Percentiles rank a stretch among this genome's conserved stretches.
These are phyloP conservation scores for Phytopythium boreale DNA, from an alignment of 352 stramenopile genomes.

Conservation along the genomic window DNA sequence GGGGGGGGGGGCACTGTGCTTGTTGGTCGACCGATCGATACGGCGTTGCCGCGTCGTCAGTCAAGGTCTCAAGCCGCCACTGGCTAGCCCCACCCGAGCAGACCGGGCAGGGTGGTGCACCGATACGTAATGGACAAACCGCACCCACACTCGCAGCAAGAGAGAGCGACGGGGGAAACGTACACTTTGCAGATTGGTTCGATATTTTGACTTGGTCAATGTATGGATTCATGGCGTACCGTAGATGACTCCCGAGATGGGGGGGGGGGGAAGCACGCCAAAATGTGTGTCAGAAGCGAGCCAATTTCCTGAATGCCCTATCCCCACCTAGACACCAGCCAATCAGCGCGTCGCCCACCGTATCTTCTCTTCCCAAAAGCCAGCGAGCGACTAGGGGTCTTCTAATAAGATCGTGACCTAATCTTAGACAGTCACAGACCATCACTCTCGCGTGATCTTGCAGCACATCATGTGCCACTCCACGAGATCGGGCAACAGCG, in stretches of 20 bases:
- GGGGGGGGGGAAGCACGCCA: neutral
- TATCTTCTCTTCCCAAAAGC: constrained; percentile 6
- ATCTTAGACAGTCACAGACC: constrained; percentile 3
- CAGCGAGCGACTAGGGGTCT: too few relatives aligned
- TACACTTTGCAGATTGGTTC: neutral
- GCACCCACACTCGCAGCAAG: neutral
- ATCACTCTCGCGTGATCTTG: neutral
- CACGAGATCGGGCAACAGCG: neutral
- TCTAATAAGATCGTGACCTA: constrained; percentile 2
- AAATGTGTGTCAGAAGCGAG: neutral
- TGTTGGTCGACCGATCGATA: constrained; percentile 3
- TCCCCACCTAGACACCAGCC: neutral
- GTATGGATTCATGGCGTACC: neutral
- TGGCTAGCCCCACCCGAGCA: too few relatives aligned
- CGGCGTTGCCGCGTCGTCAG: neutral
- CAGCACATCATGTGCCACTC: too few relatives aligned
- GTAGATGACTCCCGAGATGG: too few relatives aligned
- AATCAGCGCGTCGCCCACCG: constrained; percentile 5
- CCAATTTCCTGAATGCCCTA: neutral
- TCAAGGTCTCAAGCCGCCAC: neutral
- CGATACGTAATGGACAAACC: neutral
- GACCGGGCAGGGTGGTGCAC: neutral
- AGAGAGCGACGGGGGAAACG: neutral
- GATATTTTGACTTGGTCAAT: neutral
- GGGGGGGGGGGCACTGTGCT: too few relatives aligned